phyloP scores from a whole-genome alignment of 768 basidiomycete species.

The Tephrocybe sp. region DNA sequence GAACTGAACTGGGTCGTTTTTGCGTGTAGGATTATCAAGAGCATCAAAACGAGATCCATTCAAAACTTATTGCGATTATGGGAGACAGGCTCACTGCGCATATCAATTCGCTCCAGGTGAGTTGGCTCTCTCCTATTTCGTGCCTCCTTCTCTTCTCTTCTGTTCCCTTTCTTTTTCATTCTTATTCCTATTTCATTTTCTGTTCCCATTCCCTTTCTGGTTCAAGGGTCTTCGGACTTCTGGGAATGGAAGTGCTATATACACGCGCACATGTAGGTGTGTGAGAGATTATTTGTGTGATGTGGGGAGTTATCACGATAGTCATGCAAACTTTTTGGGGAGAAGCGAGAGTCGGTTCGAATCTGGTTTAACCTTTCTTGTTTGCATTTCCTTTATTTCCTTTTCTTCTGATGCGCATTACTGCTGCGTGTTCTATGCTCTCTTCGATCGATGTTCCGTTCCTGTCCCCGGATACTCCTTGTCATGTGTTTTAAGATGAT shows the following conservation, averaged over 20 bases:
- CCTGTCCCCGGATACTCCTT: background rate
- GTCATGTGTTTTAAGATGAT: background rate
- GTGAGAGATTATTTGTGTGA: too few relatives aligned
- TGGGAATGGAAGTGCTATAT: slow-evolving; percentile 4
- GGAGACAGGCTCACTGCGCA: slow-evolving; percentile 88
- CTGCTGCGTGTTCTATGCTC: too few relatives aligned
- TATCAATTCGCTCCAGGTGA: slow-evolving; percentile 76
- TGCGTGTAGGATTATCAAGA: slow-evolving; percentile 89
- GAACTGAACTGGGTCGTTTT: too few relatives aligned
- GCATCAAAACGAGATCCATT: slow-evolving; percentile 98
- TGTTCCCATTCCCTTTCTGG: background rate
- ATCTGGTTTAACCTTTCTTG: too few relatives aligned
- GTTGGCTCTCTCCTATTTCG: background rate
- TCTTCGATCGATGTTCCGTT: background rate
- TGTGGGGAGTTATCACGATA: too few relatives aligned
- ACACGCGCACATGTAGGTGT: background rate
- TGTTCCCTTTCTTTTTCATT: background rate
- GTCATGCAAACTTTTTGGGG: too few relatives aligned
- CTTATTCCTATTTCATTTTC: background rate
- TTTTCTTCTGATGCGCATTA: too few relatives aligned
- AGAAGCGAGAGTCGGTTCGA: too few relatives aligned
- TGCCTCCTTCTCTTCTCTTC: background rate
- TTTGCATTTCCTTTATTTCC: too few relatives aligned
- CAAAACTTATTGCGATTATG: slow-evolving; percentile 98
- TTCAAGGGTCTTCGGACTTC: too few relatives aligned